These are phyloP conservation scores for Citrus mangshanensis DNA, from an alignment of 345 rosid species.

Conservation along the genomic window DNA sequence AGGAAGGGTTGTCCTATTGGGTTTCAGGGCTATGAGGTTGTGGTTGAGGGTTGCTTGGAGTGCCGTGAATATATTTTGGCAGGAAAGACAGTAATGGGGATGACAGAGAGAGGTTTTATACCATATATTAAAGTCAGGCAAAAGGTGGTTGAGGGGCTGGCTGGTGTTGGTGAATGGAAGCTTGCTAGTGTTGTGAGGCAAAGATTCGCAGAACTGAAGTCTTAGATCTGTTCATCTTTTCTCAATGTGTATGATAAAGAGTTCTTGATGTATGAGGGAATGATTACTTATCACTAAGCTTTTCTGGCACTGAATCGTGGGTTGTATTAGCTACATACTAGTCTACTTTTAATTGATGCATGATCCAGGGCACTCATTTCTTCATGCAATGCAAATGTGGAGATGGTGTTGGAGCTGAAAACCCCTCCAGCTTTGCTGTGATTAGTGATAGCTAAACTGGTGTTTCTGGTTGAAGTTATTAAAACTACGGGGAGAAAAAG, in stretches of 20 bases:
- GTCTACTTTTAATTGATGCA: not conserved
- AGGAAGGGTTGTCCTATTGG: conserved; percentile 49
- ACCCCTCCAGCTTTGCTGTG: not conserved
- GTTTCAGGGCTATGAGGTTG: conserved; percentile 58
- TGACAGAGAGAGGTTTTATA: conserved; percentile 77
- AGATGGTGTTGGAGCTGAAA: not conserved
- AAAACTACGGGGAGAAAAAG: not conserved
- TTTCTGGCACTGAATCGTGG: not conserved
- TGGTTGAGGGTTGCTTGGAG: conserved; percentile 69
- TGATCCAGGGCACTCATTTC: not conserved
- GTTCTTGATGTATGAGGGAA: not conserved
- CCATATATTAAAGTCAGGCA: conserved; percentile 72
- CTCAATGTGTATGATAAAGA: not conserved
- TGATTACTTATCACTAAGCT: not conserved
- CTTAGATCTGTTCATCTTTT: conserved; percentile 33
- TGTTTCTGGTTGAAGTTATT: not conserved
- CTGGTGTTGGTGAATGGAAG: conserved; percentile 51
- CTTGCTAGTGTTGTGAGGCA: conserved; percentile 69
- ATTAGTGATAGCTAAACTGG: not conserved
- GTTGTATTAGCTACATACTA: not conserved
- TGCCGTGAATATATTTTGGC: conserved; percentile 64
- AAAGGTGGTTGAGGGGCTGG: conserved; percentile 65
- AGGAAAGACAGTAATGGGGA: conserved; percentile 58
- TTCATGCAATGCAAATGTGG: not conserved
- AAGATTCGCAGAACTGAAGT: conserved; percentile 53